These are phyloP conservation scores for Fusarium sambucinum DNA, from an alignment of 2,329 filamentous ascomycete genomes.

Conservation along the genomic window DNA sequence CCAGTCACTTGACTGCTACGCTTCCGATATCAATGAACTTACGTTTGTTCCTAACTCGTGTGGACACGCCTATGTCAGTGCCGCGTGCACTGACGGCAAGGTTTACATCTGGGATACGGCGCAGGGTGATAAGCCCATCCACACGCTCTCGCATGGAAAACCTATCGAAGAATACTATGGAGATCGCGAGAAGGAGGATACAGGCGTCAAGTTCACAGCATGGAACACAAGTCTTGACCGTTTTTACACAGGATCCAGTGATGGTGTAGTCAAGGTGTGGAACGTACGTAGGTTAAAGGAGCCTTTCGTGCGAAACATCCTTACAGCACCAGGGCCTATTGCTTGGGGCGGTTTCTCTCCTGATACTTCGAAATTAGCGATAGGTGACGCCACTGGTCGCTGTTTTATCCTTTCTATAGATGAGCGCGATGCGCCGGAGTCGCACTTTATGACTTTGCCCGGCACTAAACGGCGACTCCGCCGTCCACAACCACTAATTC, in stretches of 20 bases:
- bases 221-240: slow-evolving; percentile 70
- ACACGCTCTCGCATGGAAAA: slow-evolving; percentile 66
- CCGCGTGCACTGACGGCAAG: slow-evolving; percentile 71
- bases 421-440: slow-evolving; percentile 55
- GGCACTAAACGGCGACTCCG: slow-evolving; percentile 54
- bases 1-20: slow-evolving; percentile 69
- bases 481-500: slow-evolving; percentile 62
- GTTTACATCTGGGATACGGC: slow-evolving; percentile 74
- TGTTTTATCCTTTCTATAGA: slow-evolving; percentile 67
- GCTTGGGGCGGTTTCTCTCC: slow-evolving; percentile 70
- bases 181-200: slow-evolving; percentile 67
- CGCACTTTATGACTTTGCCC: slow-evolving; percentile 54
- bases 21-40: slow-evolving; percentile 72
- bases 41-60: slow-evolving; percentile 68
- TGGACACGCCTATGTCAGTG: slow-evolving; percentile 66
- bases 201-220: slow-evolving; percentile 72
- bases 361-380: slow-evolving; percentile 65
- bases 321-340: slow-evolving; percentile 68
- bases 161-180: slow-evolving; percentile 56
- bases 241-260: slow-evolving; percentile 73
- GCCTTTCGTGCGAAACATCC: slow-evolving; percentile 64
- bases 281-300: slow-evolving; percentile 62
- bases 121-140: slow-evolving; percentile 66
- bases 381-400: slow-evolving; percentile 72
- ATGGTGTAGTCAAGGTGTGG: slow-evolving; percentile 73